phyloP scores from a whole-genome alignment of 1,139 yeast genomes.

The Saccharomyces hybrid region DNA sequence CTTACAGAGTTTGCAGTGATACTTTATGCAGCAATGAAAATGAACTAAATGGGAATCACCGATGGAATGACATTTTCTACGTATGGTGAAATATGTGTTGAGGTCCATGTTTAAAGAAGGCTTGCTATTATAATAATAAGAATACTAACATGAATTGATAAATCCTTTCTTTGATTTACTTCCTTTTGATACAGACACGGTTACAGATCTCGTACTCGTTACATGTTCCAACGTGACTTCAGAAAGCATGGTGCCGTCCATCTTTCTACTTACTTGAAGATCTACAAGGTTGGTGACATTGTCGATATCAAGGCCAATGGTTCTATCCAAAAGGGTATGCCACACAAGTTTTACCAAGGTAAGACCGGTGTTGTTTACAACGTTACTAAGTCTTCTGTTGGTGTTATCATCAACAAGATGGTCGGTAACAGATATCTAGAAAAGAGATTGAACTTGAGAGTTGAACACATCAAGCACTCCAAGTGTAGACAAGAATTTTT shows the following conservation, averaged over 20 bases:
- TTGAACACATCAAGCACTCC: conserved; percentile 99
- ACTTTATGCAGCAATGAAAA: too few species aligned
- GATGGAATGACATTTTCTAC: too few species aligned
- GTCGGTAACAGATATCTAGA: conserved; percentile 98
- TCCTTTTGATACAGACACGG: conserved; percentile 61
- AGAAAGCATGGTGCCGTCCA: conserved; percentile 95
- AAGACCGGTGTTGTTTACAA: conserved; percentile 98
- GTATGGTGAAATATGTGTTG: background rate
- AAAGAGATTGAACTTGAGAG: conserved; percentile 97
- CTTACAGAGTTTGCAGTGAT: too few species aligned
- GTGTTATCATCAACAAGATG: conserved; percentile 96
- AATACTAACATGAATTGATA: background rate
- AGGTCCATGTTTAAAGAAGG: background rate
- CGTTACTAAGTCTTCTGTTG: conserved; percentile 97
- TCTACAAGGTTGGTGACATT: conserved; percentile 97
- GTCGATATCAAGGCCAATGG: conserved; percentile 99
- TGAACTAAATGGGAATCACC: too few species aligned
- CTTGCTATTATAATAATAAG: background rate
- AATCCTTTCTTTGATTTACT: conserved; percentile 5
- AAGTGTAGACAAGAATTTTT: conserved; percentile 99
- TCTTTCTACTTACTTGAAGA: conserved; percentile 93
- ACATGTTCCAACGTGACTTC: conserved; percentile 99
- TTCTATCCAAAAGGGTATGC: conserved; percentile 99
- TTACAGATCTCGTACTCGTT: conserved; percentile 99
- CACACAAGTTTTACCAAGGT: conserved; percentile 99